These are phyloP conservation scores for Pleurotus sapidus DNA, from an alignment of 768 basidiomycete species.

Conservation along the genomic window DNA sequence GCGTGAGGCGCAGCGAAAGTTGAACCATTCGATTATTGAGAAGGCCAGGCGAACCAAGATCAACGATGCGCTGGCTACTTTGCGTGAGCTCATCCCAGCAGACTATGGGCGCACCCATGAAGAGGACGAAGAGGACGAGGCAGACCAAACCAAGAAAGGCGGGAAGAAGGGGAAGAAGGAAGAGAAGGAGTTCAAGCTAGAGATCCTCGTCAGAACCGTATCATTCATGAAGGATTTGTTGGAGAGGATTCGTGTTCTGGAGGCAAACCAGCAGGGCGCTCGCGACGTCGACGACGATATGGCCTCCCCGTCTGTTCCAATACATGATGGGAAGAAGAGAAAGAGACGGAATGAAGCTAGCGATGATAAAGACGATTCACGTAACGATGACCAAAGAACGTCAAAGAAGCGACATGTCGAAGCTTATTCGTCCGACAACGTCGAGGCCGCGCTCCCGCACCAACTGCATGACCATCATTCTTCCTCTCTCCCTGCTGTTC, in stretches of 20 bases:
- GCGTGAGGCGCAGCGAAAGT: constrained; percentile 83
- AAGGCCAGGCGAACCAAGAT: constrained; percentile 94
- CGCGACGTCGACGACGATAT: constrained; percentile 15
- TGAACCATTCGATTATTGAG: constrained; percentile 95
- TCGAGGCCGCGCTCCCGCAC: not conserved
- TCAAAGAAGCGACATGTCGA: constrained; percentile 6
- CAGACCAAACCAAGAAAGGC: constrained; percentile 29
- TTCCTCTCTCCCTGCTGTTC: not conserved
- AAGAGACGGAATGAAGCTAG: constrained; percentile 5
- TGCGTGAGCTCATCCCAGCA: constrained; percentile 75
- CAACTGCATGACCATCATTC: not conserved
- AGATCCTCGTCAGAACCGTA: constrained; percentile 84
- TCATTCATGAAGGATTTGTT: constrained; percentile 73
- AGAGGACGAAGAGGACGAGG: constrained; percentile 29
- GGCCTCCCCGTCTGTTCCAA: not conserved
- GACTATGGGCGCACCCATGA: constrained; percentile 35
- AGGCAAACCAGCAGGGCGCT: constrained; percentile 25
- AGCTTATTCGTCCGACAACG: not conserved
- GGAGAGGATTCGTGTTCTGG: constrained; percentile 42
- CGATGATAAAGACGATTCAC: not conserved
- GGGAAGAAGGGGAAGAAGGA: constrained; percentile 38
- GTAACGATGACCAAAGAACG: not conserved
- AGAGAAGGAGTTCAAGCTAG: constrained; percentile 85
- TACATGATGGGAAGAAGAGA: constrained; percentile 14
- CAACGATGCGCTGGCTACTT: constrained; percentile 80